Percentiles rank a stretch among this genome's conserved stretches.
Conservation (phyloP, 2,329 filamentous ascomycete species). For the Triangularia setosa region DNA sequence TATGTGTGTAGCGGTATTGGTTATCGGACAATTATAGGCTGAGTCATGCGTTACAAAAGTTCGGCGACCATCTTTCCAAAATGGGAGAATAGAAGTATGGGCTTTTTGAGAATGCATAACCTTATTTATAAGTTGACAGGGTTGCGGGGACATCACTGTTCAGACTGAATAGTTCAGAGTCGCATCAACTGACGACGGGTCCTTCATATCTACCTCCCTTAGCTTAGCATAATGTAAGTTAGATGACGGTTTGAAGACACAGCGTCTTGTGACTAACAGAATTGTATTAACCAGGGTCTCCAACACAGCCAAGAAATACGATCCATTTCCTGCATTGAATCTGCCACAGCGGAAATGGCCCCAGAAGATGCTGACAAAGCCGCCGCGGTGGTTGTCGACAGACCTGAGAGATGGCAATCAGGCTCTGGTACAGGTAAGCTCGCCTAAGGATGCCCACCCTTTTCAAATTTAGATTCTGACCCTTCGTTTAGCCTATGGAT, state of each 20-base stretch:
- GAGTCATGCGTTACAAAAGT: neutral
- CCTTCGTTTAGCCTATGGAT: conserved; percentile 51
- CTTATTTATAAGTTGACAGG: neutral
- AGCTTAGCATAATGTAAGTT: neutral
- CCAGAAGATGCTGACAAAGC: conserved; percentile 73
- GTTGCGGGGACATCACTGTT: neutral
- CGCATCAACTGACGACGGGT: neutral
- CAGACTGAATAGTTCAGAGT: neutral
- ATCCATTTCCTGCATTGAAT: conserved; percentile 61
- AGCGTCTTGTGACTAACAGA: neutral
- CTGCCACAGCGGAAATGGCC: conserved; percentile 79
- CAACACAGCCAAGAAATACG: conserved; percentile 74
- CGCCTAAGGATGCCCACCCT: conserved; percentile 42
- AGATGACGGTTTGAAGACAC: neutral
- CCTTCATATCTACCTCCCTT: neutral
- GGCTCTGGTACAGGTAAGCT: conserved; percentile 88
- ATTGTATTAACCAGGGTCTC: neutral
- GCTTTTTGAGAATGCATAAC: neutral
- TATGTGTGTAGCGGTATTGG: neutral
- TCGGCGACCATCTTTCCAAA: neutral
- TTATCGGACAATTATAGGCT: neutral
- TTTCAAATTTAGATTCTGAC: conserved; percentile 19
- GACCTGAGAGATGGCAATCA: conserved; percentile 92
- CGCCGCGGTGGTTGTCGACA: conserved; percentile 86
- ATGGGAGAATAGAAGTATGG: neutral